Evolutionary conservation across 192 early-diverging fungal genomes (phyloP), one percentile per base, ranked within the genome.

Genomic region (Coemansia sp.): DNA sequence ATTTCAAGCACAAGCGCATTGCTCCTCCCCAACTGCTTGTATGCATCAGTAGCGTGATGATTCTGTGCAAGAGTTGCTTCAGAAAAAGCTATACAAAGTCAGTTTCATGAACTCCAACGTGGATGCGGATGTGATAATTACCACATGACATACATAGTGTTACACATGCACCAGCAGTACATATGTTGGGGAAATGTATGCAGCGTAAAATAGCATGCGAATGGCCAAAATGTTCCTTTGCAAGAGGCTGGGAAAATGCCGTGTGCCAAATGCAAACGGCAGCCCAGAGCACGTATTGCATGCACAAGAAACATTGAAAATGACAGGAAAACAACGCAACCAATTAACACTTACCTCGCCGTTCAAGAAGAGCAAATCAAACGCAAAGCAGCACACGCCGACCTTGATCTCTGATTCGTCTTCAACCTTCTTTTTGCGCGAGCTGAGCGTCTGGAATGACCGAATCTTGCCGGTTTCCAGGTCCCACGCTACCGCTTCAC

Each of bases 401-500:
- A 99, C 92, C 26, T 89, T 91, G 67, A 99, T 94, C 66, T 97
- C 95, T 45, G 90, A 88, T 39, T 92, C 87, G 57, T 90, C 87
- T 12, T 92, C 97, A 68, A 96, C 95, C 85, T 98, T 98, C 50
- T 91, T 85, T 71, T 97, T 97, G 50, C 96, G 87, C 19, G 96
- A 97, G 67, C 90, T 94, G 14, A 98, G 72, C 3, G 95, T 91
- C 78, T 99, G 98, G 82, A 99, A 99, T 25, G 98, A 97, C 43
- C 96, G 80, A 60, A 99, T 96, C 58, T 87, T 89, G 47, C 93
- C 82, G 43, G 90, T 89, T 56, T 85, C 87, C 19, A 72, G 67
- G 68, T 99, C 98, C 96, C 96, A 99, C 21, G 96, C 98, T 6
- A 99, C 98, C n/a, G 93, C 94, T 74, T 99, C 98, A 72, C 94